Evolutionary conservation across 2,329 filamentous ascomycete genomes (phyloP).

Genomic region (Colletotrichum lindemuthianum): DNA sequence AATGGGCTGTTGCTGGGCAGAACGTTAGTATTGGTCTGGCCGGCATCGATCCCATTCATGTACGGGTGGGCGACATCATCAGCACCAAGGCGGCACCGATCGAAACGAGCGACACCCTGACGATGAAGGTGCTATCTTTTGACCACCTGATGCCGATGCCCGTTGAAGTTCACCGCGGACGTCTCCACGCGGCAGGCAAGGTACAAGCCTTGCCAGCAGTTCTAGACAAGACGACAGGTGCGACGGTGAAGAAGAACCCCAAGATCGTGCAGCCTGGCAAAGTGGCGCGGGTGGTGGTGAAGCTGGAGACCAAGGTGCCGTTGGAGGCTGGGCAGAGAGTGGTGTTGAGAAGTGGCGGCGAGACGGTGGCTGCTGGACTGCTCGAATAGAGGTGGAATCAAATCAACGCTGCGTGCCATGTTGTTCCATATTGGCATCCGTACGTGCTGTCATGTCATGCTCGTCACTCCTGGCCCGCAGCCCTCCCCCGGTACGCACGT

Average conservation of each 20-base stretch:
- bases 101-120: conserved; percentile 76
- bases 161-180: conserved; percentile 88
- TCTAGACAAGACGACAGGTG: conserved; percentile 82
- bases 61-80: conserved; percentile 87
- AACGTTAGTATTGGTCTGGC: conserved; percentile 85
- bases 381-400: conserved; percentile 67
- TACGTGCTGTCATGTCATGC: conserved; percentile 21
- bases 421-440: too few species aligned
- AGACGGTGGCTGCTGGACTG: conserved; percentile 88
- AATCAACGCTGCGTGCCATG: conserved; percentile 6
- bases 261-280: conserved; percentile 82
- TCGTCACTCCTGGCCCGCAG: conserved; percentile 10
- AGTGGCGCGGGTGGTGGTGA: conserved; percentile 81
- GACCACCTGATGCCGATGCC: conserved; percentile 89
- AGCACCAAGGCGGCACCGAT: conserved; percentile 77
- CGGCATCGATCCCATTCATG: conserved; percentile 85
- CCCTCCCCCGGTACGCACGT: conserved; percentile 28
- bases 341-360: conserved; percentile 81
- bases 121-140: conserved; percentile 86
- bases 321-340: conserved; percentile 83
- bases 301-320: conserved; percentile 78
- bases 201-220: conserved; percentile 77
- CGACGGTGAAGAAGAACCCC: conserved; percentile 83
- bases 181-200: conserved; percentile 80
- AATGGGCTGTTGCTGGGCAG: conserved; percentile 94